phyloP scores from a whole-genome alignment of 352 stramenopile species.

The Blastocystis sp. region DNA sequence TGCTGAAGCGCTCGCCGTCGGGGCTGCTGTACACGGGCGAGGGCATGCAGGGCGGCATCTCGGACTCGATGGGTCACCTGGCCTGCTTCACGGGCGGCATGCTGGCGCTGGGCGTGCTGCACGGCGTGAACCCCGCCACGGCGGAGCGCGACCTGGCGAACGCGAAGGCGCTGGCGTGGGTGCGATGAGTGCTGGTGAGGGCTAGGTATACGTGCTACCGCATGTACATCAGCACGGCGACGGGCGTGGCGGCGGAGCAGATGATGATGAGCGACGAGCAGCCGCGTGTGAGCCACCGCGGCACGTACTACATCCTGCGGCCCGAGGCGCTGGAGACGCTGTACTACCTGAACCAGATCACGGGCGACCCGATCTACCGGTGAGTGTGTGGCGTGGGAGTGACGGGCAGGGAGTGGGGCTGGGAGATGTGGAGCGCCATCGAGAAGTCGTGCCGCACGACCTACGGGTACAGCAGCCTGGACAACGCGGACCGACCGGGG shows the following conservation, averaged over 20 bases:
- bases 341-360: slow-evolving; percentile 83
- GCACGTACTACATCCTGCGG: slow-evolving; percentile 84
- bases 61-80: background rate
- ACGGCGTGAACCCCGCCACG: slow-evolving; percentile 12
- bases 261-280: slow-evolving; percentile 73
- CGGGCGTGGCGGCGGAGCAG: slow-evolving; percentile 77
- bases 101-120: slow-evolving; percentile 30
- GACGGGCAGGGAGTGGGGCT: slow-evolving; percentile 76
- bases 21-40: slow-evolving; percentile 19
- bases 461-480: slow-evolving; percentile 75
- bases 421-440: slow-evolving; percentile 79
- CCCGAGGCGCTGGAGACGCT: slow-evolving; percentile 84
- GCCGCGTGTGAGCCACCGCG: background rate
- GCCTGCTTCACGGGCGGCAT: slow-evolving; percentile 73
- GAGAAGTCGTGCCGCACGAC: slow-evolving; percentile 72
- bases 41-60: background rate
- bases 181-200: slow-evolving; percentile 74
- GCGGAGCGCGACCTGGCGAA: slow-evolving; percentile 33
- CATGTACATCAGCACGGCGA: slow-evolving; percentile 76
- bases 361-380: slow-evolving; percentile 78
- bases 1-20: slow-evolving; percentile 74
- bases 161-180: slow-evolving; percentile 73
- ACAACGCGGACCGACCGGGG: slow-evolving; percentile 93
- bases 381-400: no score
- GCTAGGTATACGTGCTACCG: slow-evolving; percentile 26